These are phyloP conservation scores for Magnaporthiopsis poae DNA, from an alignment of 2,329 filamentous ascomycete species.

Conservation along the genomic window DNA sequence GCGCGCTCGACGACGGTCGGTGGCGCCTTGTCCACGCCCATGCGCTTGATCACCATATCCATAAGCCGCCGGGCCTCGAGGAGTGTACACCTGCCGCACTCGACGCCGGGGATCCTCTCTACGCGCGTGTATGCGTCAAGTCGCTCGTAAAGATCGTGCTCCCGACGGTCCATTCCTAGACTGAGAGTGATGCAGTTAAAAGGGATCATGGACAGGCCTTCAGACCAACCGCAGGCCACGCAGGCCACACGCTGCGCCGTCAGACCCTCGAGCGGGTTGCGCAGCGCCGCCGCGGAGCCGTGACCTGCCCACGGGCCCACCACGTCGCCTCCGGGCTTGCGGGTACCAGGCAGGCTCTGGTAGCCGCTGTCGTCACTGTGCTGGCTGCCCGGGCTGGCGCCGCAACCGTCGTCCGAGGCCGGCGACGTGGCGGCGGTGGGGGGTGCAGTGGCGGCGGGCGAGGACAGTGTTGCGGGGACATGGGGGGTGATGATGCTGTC, in stretches of 20 bases:
- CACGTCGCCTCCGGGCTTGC: constrained; percentile 17
- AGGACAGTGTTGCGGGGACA: background rate
- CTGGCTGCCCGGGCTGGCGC: constrained; percentile 32
- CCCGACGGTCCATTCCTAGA: constrained; percentile 51
- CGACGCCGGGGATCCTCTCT: constrained; percentile 78
- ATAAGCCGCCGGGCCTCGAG: constrained; percentile 44
- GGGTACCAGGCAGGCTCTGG: constrained; percentile 33
- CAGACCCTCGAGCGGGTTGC: constrained; percentile 78
- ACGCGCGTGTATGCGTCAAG: constrained; percentile 76
- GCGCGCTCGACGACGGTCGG: constrained; percentile 30
- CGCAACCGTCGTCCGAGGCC: constrained; percentile 2
- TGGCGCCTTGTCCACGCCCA: constrained; percentile 17
- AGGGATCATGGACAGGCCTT: constrained; percentile 79
- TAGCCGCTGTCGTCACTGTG: constrained; percentile 50
- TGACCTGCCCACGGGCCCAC: too few relatives aligned
- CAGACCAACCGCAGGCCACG: constrained; percentile 72
- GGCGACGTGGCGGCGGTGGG: background rate
- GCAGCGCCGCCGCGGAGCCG: constrained; percentile 21
- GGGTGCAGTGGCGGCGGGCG: background rate
- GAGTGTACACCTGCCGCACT: constrained; percentile 85
- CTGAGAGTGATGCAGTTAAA: constrained; percentile 90
- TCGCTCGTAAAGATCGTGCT: constrained; percentile 66
- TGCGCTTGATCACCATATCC: constrained; percentile 33
- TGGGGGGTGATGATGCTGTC: background rate
- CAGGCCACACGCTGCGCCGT: constrained; percentile 84